Percentiles rank a stretch among this genome's conserved stretches.
Conservation (phyloP, 169 alveolate genomes). For the Perkinsus olseni region DNA sequence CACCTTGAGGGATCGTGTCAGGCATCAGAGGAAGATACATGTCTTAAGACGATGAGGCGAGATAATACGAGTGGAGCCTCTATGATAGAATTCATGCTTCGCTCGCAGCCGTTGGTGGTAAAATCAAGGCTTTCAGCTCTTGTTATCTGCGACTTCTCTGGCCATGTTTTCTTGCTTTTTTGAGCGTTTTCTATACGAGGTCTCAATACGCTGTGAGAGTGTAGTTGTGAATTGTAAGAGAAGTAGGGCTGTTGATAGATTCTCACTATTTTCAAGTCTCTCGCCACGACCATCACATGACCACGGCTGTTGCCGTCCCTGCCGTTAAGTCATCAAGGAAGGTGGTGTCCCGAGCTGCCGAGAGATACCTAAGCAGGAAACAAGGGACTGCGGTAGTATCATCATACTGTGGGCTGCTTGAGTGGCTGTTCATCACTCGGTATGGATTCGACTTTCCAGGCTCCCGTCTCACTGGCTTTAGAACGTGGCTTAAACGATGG, state of each 20-base stretch:
- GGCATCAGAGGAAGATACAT: neutral
- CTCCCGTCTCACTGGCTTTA: conserved; percentile 33
- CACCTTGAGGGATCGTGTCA: neutral
- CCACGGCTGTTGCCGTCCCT: neutral
- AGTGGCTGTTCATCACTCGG: conserved; percentile 21
- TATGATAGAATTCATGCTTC: too few relatives aligned
- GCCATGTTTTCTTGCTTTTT: too few relatives aligned
- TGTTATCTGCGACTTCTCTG: too few relatives aligned
- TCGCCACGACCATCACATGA: too few relatives aligned
- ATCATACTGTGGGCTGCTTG: conserved; percentile 41
- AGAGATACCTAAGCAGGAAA: neutral
- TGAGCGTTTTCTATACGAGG: too few relatives aligned
- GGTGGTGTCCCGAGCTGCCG: neutral
- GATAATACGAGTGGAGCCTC: neutral
- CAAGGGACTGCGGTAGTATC: neutral
- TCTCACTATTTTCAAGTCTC: too few relatives aligned
- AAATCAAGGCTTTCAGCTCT: too few relatives aligned
- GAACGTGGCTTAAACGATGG: conserved; percentile 39
- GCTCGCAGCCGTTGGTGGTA: too few relatives aligned
- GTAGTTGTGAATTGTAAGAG: too few relatives aligned
- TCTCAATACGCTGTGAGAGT: too few relatives aligned
- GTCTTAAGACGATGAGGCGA: neutral
- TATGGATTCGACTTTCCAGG: neutral
- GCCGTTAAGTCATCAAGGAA: neutral
- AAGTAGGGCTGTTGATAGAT: too few relatives aligned